A percentile compares a stretch with the other conserved stretches of the same genome.
These are phyloP conservation scores for Pezizomycotina sp. DNA, from an alignment of 2,329 filamentous ascomycete species.

Conservation along the genomic window DNA sequence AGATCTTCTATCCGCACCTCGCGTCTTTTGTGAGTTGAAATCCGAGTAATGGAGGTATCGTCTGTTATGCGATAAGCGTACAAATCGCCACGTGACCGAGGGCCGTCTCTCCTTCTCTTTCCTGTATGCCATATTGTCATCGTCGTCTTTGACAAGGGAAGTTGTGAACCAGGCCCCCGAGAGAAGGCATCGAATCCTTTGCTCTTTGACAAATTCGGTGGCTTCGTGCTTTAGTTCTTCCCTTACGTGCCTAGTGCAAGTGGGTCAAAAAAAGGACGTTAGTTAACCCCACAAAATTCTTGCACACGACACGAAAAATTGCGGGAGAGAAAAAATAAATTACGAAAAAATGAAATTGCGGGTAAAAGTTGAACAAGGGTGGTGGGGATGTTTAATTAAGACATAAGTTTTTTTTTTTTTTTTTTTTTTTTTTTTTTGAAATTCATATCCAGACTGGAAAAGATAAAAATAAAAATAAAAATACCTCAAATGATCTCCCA, in stretches of 20 bases:
- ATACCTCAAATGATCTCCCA: conserved; percentile 67
- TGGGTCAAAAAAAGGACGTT: background rate
- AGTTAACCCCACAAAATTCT: background rate
- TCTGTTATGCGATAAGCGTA: conserved; percentile 76
- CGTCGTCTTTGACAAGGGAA: too few species aligned
- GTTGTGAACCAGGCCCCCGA: conserved; percentile 71
- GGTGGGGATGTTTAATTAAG: too few species aligned
- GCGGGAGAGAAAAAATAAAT: background rate
- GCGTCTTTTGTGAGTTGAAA: conserved; percentile 48
- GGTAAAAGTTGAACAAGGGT: conserved; percentile 27
- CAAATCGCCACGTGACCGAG: conserved; percentile 62
- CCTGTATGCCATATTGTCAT: conserved; percentile 26
- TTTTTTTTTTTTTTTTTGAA: too few species aligned
- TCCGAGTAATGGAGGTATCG: conserved; percentile 80
- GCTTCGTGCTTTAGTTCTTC: conserved; percentile 84
- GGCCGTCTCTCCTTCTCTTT: conserved; percentile 27
- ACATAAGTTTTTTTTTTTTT: too few species aligned
- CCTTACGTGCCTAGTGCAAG: conserved; percentile 60
- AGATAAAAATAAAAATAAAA: too few species aligned
- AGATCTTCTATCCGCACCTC: conserved; percentile 59
- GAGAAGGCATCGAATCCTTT: conserved; percentile 76
- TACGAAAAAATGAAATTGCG: background rate
- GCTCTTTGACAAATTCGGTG: conserved; percentile 91
- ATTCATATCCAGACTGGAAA: too few species aligned
- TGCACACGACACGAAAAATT: background rate